Evolutionary conservation across 257 asterid genomes (phyloP).

Genomic region (Gardenia jasminoides): DNA sequence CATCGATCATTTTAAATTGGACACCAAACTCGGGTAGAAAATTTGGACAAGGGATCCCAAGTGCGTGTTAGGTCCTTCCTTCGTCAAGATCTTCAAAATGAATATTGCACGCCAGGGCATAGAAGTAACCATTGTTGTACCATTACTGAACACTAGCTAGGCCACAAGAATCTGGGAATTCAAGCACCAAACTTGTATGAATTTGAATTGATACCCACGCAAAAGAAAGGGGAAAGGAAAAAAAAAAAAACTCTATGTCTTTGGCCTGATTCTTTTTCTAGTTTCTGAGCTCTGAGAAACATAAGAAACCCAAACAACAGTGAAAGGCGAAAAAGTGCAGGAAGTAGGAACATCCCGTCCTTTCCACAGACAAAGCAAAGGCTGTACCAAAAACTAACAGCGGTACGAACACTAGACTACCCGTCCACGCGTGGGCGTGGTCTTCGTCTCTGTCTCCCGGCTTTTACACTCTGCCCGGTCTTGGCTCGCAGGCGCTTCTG

Average conservation of each 20-base stretch:
- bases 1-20: too few relatives aligned
- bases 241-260: neutral
- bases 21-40: too few relatives aligned
- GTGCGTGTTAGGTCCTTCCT: neutral
- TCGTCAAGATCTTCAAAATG: neutral
- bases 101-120: too few relatives aligned
- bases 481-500: neutral
- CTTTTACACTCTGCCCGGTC: neutral
- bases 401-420: neutral
- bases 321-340: neutral
- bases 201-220: too few relatives aligned
- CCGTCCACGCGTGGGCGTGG: constrained; percentile 6
- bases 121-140: neutral
- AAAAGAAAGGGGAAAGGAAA: too few relatives aligned
- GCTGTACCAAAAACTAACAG: neutral
- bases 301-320: neutral
- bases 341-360: neutral
- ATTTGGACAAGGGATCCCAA: too few relatives aligned
- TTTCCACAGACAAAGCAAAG: neutral
- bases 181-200: too few relatives aligned
- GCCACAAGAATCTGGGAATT: neutral
- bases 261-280: neutral
- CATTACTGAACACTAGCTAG: neutral
- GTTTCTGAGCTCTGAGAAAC: neutral
- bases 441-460: neutral